Evolutionary conservation across 441 rosid species (phyloP), one percentile per base, ranked within the genome.

Genomic region (Corymbia calophylla): DNA sequence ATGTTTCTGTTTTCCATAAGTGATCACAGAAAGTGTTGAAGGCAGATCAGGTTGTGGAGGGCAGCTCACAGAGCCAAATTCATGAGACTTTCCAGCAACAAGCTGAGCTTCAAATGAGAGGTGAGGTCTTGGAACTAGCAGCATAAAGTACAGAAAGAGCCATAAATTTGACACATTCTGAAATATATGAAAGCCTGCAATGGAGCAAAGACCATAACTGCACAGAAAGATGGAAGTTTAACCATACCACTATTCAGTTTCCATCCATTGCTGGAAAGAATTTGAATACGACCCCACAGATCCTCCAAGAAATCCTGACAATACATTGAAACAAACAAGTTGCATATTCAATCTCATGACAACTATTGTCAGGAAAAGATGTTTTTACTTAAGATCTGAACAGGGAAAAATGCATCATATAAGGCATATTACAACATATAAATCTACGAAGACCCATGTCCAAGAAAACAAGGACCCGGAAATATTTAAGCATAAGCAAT

Each of bases 51-150:
- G 99, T 89, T 95, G 99, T 92, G 96, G 98, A 87, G 95, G 97
- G 90, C 98, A 94, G 94, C 95, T 96, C 89, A 97, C 88, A 48
- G 97, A 95, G 73, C 93, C 94, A 89, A 97, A 90, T 86, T 97
- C 99, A 91, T 96, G 98, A 89, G 97, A 96, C 92, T 96, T 98
- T 91, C 99, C 99, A 92, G 96, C 96, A 91, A 98, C 99, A 92
- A 97, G 96, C 95, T 98, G 99, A 89, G 99, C 99, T 94, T 98
- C 99, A 86, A 98, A 98, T 56, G 98, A 95, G 86, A 98, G 99
- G 91, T 98, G 99, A 91, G 99, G 99, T 92, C 98, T 96, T 81
- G 99, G 99, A 88, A 98, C 99, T 98, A 93, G 90, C 87, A 94
- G 91, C 21, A n/a, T 88, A 89, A 90, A 44, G 68, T 84, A 90